Base-by-base conservation (phyloP, 1,139 yeast genomes). In the Sugiyamaella japonica region DNA sequence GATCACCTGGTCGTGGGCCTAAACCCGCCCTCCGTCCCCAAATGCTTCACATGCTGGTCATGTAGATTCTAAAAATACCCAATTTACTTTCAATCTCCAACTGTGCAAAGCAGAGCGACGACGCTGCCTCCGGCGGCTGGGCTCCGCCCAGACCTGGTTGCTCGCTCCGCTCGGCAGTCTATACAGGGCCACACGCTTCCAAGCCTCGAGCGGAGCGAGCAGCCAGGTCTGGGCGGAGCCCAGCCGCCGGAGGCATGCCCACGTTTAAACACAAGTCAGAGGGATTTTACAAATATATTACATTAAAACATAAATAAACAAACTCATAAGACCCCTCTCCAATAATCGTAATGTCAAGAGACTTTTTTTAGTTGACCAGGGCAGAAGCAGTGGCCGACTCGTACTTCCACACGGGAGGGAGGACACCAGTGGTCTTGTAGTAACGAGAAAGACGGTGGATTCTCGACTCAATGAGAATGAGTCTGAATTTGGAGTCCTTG, bases 351-450 rank as follows among this genome's bases (percentile, higher is more conserved):
- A 36, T 45, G 10, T 15, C 13, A 29, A 44, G 16, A 31, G 25
- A 31, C 36, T 42, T 45, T 48, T 48, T 57, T 57, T 60, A 60
- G 56, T 55, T 54, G 76, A 95, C 99, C 81, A 95, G 86, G 80
- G 99, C 95, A 75, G 99, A 93, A 76, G 99, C 99, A 76, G 99
- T 95, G 76, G 99, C 96, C 70, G 99, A 91, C 84, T 93, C 99
- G 95, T 87, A 93, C 85, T 93, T 93, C 98, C 98, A 93, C 93
- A 88, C 90, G 77, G 99, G 98, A 73, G 99, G 98, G 76, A 93
- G 87, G 74, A 93, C 98, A 76, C 96, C 83, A 72, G 89, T 96
- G 73, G 97, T 89, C 89, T 97, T 91, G 96, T 93, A 93, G 95
- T 93, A 93, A 85, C 99, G 89, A 71, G 99, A 96, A 79, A 93